These are phyloP conservation scores for Plantago major DNA, from an alignment of 257 asterid genomes.

Conservation along the genomic window DNA sequence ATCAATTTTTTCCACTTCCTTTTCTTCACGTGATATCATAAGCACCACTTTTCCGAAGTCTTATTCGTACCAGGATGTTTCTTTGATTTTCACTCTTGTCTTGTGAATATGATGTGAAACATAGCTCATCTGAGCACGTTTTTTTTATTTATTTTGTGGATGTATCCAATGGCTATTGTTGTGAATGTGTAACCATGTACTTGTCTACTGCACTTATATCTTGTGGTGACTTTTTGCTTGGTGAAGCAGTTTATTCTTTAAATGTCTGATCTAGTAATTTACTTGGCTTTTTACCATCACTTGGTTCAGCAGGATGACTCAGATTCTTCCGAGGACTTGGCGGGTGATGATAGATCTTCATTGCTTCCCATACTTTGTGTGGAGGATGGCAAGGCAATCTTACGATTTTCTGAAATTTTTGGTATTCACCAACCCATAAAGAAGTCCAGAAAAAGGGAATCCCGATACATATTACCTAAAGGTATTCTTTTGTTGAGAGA, in stretches of 20 bases:
- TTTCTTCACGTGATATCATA: not conserved
- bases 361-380: slow-evolving; percentile 83
- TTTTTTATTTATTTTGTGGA: not conserved
- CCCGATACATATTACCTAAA: slow-evolving; percentile 50
- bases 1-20: not conserved
- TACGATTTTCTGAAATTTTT: slow-evolving; percentile 91
- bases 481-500: slow-evolving; percentile 39
- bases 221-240: too few relatives aligned
- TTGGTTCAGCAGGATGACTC: slow-evolving; percentile 56
- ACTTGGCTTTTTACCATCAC: slow-evolving; percentile 21
- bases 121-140: not conserved
- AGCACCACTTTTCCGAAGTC: not conserved
- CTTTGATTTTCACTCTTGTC: not conserved
- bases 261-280: slow-evolving; percentile 15
- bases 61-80: not conserved
- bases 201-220: too few relatives aligned
- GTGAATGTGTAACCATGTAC: not conserved
- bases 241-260: not conserved
- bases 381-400: slow-evolving; percentile 79
- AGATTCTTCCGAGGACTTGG: slow-evolving; percentile 42
- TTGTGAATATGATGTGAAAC: not conserved
- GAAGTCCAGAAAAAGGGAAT: slow-evolving; percentile 63
- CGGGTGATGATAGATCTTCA: slow-evolving; percentile 44
- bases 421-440: slow-evolving; percentile 69
- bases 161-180: not conserved